Percentiles rank a stretch among this genome's conserved stretches.
phyloP scores from a whole-genome alignment of 164 flowering plant species.

The Malania oleifera region DNA sequence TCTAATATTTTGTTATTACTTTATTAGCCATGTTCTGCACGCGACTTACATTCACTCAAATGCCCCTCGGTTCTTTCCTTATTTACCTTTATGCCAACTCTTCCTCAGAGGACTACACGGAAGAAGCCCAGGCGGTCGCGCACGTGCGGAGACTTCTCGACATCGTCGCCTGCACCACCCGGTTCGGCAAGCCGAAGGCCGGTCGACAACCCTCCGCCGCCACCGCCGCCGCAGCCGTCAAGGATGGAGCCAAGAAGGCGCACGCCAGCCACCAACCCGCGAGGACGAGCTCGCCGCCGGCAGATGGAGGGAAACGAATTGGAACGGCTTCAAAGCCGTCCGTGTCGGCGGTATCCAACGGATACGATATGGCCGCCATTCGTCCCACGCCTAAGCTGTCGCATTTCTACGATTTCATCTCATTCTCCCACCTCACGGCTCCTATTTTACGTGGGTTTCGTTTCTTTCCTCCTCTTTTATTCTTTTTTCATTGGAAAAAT shows the following conservation, averaged over 20 bases:
- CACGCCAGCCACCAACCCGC: slow-evolving; percentile 12
- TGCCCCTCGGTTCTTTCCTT: slow-evolving; percentile 12
- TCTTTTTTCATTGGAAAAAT: too few relatives aligned
- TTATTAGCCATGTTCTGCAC: too few relatives aligned
- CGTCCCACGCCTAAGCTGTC: slow-evolving; percentile 85
- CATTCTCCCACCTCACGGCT: slow-evolving; percentile 64
- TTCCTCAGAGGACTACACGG: slow-evolving; percentile 66
- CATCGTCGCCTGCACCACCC: slow-evolving; percentile 83
- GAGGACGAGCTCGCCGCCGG: slow-evolving; percentile 10
- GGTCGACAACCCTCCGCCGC: slow-evolving; percentile 14
- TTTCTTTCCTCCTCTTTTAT: neutral
- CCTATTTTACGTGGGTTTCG: slow-evolving; percentile 61
- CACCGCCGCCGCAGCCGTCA: slow-evolving; percentile 1
- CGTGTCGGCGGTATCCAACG: slow-evolving; percentile 36
- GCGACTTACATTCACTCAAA: slow-evolving; percentile 17
- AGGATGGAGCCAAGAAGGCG: slow-evolving; percentile 37
- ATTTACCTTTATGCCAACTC: neutral
- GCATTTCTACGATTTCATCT: slow-evolving; percentile 91
- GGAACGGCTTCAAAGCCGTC: too few relatives aligned
- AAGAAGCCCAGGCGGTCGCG: slow-evolving; percentile 53
- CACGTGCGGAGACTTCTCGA: slow-evolving; percentile 89
- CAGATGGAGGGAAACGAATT: slow-evolving; percentile 37
- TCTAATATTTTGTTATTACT: neutral
- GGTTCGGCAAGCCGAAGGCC: slow-evolving; percentile 48
- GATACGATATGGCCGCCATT: slow-evolving; percentile 67